phyloP scores from a whole-genome alignment of 2,329 filamentous ascomycete species.

The Xylaria sp. region DNA sequence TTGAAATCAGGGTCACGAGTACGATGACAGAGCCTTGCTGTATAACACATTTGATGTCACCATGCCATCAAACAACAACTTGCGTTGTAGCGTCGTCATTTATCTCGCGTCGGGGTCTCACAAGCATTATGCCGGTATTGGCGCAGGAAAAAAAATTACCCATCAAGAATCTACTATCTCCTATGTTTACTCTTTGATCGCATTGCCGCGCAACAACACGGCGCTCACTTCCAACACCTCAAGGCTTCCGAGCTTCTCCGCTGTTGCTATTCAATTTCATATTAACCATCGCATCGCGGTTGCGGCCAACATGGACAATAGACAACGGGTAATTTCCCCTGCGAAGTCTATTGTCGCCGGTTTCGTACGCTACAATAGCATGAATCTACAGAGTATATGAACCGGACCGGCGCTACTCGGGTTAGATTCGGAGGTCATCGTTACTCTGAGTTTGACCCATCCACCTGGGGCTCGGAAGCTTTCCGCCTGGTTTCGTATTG shows the following conservation, averaged over 20 bases:
- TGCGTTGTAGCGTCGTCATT: slow-evolving; percentile 13
- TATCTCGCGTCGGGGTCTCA: slow-evolving; percentile 13
- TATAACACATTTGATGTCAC: slow-evolving; percentile 13
- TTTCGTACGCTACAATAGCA: slow-evolving; percentile 1
- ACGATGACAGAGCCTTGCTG: background rate
- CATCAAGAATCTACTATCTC: background rate
- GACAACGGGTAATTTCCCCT: slow-evolving; percentile 14
- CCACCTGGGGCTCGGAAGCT: background rate
- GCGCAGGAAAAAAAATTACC: background rate
- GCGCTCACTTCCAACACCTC: slow-evolving; percentile 1
- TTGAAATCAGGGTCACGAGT: slow-evolving; percentile 13
- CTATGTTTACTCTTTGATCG: background rate
- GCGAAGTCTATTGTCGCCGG: background rate
- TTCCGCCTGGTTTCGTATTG: background rate
- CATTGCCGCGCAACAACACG: slow-evolving; percentile 1
- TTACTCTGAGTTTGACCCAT: slow-evolving; percentile 1
- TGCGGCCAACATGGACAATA: background rate
- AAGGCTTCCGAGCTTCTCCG: slow-evolving; percentile 13
- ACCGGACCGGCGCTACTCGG: slow-evolving; percentile 7
- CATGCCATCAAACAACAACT: slow-evolving; percentile 9
- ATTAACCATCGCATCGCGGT: background rate
- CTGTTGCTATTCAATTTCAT: background rate
- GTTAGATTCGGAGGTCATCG: background rate
- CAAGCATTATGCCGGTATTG: background rate
- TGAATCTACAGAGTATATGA: background rate